Percentiles rank a stretch among this genome's conserved stretches.
phyloP scores from a whole-genome alignment of 768 basidiomycete species.

The Cantharellus anzutake region DNA sequence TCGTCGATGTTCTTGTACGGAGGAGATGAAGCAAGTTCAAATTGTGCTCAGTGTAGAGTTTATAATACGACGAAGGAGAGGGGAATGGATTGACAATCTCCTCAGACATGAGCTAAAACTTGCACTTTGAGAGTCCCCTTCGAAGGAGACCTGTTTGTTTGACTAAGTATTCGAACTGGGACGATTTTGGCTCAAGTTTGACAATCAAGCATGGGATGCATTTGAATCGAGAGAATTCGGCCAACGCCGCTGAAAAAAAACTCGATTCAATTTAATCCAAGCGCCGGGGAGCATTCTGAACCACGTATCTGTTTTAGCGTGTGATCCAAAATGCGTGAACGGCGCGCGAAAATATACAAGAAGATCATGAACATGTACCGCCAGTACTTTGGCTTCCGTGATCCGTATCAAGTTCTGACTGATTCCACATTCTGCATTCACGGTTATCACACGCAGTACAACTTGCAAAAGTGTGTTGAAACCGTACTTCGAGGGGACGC shows the following conservation, averaged over 20 bases:
- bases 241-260: too few species aligned
- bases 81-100: slow-evolving; percentile 52
- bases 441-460: slow-evolving; percentile 47
- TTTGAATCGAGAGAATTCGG: too few species aligned
- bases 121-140: too few species aligned
- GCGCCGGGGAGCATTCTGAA: too few species aligned
- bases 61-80: slow-evolving; percentile 71
- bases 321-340: slow-evolving; percentile 57
- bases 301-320: too few species aligned
- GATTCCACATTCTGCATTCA: slow-evolving; percentile 70
- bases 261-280: too few species aligned
- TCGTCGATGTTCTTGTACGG: slow-evolving; percentile 25
- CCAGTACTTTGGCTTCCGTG: slow-evolving; percentile 73
- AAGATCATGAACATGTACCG: slow-evolving; percentile 87
- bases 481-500: slow-evolving; percentile 69
- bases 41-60: slow-evolving; percentile 56
- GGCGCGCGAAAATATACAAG: slow-evolving; percentile 83
- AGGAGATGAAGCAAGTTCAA: slow-evolving; percentile 46
- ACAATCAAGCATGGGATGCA: too few species aligned
- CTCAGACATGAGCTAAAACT: neutral
- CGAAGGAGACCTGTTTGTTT: too few species aligned
- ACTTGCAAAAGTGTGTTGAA: slow-evolving; percentile 55
- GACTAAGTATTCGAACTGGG: too few species aligned
- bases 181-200: too few species aligned
- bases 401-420: slow-evolving; percentile 88